These are phyloP conservation scores for Bauhinia variegata DNA, from an alignment of 306 rosid genomes.

Conservation along the genomic window DNA sequence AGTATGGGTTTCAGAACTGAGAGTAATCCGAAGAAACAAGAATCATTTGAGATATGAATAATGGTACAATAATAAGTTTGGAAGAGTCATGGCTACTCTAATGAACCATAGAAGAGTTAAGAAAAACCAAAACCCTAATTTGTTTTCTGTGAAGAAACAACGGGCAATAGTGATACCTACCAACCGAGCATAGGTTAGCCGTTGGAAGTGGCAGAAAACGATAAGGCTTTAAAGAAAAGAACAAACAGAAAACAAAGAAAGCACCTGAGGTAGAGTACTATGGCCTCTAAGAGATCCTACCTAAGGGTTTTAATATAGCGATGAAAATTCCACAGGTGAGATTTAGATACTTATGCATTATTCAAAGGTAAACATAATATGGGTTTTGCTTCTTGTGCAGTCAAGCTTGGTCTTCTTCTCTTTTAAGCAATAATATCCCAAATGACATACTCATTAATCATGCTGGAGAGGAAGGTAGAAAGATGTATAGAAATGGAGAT, in stretches of 20 bases:
- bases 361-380: neutral
- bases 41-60: neutral
- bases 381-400: constrained; percentile 35
- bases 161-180: constrained; percentile 14
- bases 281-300: neutral
- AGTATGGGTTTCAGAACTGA: neutral
- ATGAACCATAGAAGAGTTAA: neutral
- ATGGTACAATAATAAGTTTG: neutral
- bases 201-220: neutral
- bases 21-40: constrained; percentile 3
- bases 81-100: neutral
- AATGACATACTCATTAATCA: constrained; percentile 57
- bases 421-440: constrained; percentile 48
- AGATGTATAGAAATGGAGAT: constrained; percentile 19
- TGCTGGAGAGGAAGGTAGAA: constrained; percentile 34
- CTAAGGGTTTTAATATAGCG: constrained; percentile 26
- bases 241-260: constrained; percentile 10
- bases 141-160: neutral
- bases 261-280: constrained; percentile 3
- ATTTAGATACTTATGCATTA: constrained; percentile 21
- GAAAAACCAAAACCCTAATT: neutral
- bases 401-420: constrained; percentile 42
- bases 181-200: neutral
- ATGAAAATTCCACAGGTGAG: constrained; percentile 8
- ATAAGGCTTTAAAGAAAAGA: too few species aligned